phyloP scores from a whole-genome alignment of 225 moss, liverwort and hornwort genomes.

The Straminergon stramineum region DNA sequence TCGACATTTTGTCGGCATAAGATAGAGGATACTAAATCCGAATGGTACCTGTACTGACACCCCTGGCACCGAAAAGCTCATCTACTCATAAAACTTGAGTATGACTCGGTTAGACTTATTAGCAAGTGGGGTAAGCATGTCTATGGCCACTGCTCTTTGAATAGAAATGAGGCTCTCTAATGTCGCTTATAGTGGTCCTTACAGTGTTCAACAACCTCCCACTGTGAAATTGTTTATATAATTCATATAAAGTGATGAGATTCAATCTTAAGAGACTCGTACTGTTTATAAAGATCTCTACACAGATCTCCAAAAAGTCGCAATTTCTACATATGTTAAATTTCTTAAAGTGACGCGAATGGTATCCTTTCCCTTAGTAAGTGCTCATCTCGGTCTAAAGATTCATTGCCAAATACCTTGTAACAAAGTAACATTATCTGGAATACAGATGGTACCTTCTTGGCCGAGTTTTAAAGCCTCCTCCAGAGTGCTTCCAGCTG shows the following conservation, averaged over 20 bases:
- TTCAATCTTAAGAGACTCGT: background rate
- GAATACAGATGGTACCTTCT: background rate
- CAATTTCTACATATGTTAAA: background rate
- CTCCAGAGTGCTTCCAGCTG: conserved; percentile 41
- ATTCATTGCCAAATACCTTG: background rate
- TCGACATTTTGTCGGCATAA: background rate
- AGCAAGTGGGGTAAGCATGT: background rate
- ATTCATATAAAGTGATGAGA: background rate
- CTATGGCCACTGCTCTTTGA: background rate
- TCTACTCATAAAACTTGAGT: background rate
- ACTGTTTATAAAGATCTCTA: background rate
- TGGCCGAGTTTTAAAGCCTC: background rate
- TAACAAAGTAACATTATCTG: background rate
- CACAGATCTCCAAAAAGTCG: background rate
- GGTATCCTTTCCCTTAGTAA: background rate
- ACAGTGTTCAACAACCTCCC: background rate
- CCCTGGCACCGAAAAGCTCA: background rate
- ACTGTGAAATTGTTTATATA: background rate
- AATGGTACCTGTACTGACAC: background rate
- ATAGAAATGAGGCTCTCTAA: background rate
- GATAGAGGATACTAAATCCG: background rate
- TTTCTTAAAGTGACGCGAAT: background rate
- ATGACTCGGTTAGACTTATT: background rate
- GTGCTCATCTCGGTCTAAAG: background rate
- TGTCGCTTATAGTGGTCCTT: background rate